Evolutionary conservation across 345 rosid species (phyloP).

Genomic region (Cochlearia excelsa): DNA sequence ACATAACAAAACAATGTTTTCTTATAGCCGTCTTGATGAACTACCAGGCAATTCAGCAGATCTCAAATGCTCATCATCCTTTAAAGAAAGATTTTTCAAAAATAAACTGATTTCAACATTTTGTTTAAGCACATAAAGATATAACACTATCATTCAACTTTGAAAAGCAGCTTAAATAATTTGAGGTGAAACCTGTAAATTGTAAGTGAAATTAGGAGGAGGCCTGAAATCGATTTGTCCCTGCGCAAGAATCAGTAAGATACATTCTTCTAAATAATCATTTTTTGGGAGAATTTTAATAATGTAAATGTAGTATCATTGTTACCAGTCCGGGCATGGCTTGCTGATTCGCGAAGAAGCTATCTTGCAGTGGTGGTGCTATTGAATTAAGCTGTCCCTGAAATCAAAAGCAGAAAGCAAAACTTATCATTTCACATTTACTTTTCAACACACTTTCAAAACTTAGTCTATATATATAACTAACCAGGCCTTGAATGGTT

Average conservation of each 20-base stretch:
- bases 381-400: conserved; percentile 56
- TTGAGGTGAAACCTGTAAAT: conserved; percentile 55
- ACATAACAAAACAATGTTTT: not conserved
- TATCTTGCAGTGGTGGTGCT: conserved; percentile 45
- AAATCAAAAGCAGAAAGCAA: conserved; percentile 6
- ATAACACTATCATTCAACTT: not conserved
- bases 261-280: not conserved
- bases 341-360: conserved; percentile 52
- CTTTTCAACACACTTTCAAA: not conserved
- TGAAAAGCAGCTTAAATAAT: not conserved
- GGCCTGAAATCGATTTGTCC: conserved; percentile 60
- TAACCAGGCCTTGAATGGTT: conserved; percentile 52
- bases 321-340: conserved; percentile 59
- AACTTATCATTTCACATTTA: conserved; percentile 1
- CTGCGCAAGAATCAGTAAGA: conserved; percentile 21
- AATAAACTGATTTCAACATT: not conserved
- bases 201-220: conserved; percentile 51
- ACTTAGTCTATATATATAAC: conserved; percentile 20
- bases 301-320: too few relatives aligned
- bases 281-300: conserved; percentile 6
- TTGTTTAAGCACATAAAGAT: not conserved
- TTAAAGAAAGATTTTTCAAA: too few relatives aligned
- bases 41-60: conserved; percentile 53
- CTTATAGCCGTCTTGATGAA: conserved; percentile 50
- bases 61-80: conserved; percentile 64